Base-by-base conservation (phyloP, 1,284 basidiomycete genomes). In the Cutaneotrichosporon sp. region DNA sequence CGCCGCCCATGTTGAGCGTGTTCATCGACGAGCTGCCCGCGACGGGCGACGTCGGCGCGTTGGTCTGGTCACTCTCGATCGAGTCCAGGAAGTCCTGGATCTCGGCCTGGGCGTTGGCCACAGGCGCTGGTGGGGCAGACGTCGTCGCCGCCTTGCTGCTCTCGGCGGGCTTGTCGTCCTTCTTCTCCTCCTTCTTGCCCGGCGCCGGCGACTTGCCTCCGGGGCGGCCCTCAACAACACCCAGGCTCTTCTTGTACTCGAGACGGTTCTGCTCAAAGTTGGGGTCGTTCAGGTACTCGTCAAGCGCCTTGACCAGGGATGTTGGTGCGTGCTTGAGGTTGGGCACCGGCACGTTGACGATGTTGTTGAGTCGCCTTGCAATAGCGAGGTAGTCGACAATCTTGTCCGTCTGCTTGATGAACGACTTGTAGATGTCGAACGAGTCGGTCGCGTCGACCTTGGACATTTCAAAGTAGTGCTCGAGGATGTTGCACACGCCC, bases 401-500 rank as follows among this genome's bases (percentile, higher is more conserved):
- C 56, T 84, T 85, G 75, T 98, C 94, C 0, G 95, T 95, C 77
- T 99, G 93, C 64, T 87, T 88, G 81, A 94, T 97, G 80, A 99
- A 99, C 65, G 89, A 87, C 63, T 92, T 91, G 82, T 99, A 99
- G 65, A 98, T 89, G 33, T 83, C 82, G 34, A 99, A 85, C 2
- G 97, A 90, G 38, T 90, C 87, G 58, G 86, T 83, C 0, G 95
- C 97, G 76, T 99, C 95, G 24, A 88, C 80, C 68, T 91, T 89
- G 4, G 93, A 92, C 97, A 99, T 99, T 75, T 98, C 95, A 74
- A 99, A 98, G 80, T 98, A 99, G 80, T 97, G 91, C 75, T 98
- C 97, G 54, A 97, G 84, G 38, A 98, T 88, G 76, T 98, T 99
- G 81, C 97, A 97, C 53, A 98, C 92, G 60, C 95, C 95, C 75